Evolutionary conservation across 805 yeast species (phyloP).

Genomic region (Kuraishia capsulata): DNA sequence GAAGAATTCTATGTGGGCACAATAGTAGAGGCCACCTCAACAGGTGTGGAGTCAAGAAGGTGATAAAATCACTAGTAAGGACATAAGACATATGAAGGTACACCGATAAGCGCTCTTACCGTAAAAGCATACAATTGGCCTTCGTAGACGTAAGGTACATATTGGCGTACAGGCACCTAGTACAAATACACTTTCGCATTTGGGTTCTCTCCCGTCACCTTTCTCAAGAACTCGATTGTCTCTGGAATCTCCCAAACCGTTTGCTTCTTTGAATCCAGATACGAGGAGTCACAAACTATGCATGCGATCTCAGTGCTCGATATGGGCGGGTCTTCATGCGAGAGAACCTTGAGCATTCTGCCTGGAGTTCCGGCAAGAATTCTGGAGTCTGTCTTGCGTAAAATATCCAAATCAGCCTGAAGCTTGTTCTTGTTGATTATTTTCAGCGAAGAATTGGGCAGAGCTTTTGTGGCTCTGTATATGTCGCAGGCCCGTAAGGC

Average conservation of each 20-base stretch:
- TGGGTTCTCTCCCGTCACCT: conserved; percentile 21
- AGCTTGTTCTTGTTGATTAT: conserved; percentile 68
- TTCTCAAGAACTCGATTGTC: conserved; percentile 29
- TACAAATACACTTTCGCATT: conserved; percentile 46
- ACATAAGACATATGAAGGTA: too few species aligned
- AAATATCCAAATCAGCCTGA: conserved; percentile 45
- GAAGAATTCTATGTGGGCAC: conserved; percentile 1
- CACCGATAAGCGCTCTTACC: too few species aligned
- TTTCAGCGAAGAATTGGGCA: conserved; percentile 46
- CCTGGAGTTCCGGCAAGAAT: conserved; percentile 60
- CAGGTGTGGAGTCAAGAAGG: too few species aligned
- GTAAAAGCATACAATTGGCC: background rate
- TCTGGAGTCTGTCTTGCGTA: conserved; percentile 34
- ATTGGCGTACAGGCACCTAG: too few species aligned
- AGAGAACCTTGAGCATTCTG: conserved; percentile 38
- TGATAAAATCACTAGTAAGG: too few species aligned
- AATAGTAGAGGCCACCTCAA: background rate
- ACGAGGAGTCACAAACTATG: conserved; percentile 51
- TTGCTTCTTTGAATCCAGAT: conserved; percentile 51
- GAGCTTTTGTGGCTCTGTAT: conserved; percentile 47
- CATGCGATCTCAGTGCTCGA: conserved; percentile 35
- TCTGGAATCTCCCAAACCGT: conserved; percentile 52
- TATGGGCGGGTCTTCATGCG: conserved; percentile 32
- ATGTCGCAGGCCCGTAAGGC: conserved; percentile 86
- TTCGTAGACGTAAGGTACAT: too few species aligned